Conservation (phyloP, 306 rosid genomes). For the Vigna unguiculata region DNA sequence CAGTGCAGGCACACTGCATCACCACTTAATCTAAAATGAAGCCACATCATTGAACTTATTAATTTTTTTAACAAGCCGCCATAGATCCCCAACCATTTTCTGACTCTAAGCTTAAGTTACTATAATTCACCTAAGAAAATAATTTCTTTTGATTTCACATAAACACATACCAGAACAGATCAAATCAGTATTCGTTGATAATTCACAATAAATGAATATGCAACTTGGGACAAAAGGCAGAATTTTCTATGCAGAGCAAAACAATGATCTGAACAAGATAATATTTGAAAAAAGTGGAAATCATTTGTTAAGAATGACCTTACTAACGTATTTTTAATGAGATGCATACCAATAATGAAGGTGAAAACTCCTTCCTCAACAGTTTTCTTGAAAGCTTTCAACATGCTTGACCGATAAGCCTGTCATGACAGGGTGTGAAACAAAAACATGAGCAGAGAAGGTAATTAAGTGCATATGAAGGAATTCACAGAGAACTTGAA, state of each 20-base stretch:
- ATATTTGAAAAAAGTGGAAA: conserved; percentile 33
- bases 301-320: conserved; percentile 29
- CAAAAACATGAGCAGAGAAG: conserved; percentile 5
- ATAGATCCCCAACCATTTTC: conserved; percentile 48
- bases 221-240: conserved; percentile 47
- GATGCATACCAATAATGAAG: conserved; percentile 90
- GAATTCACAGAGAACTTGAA: conserved; percentile 32
- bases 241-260: conserved; percentile 52
- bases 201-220: conserved; percentile 46
- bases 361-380: conserved; percentile 90
- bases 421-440: conserved; percentile 43
- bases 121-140: conserved; percentile 37
- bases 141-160: conserved; percentile 32
- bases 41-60: conserved; percentile 66
- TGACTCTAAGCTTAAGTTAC: conserved; percentile 45
- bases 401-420: conserved; percentile 97
- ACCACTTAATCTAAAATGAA: conserved; percentile 73
- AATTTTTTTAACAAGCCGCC: conserved; percentile 57
- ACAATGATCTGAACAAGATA: conserved; percentile 39
- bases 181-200: conserved; percentile 31
- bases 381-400: conserved; percentile 95
- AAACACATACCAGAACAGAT: conserved; percentile 36
- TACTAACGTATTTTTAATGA: conserved; percentile 33
- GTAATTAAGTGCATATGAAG: conserved; percentile 10
- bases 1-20: conserved; percentile 95